Evolutionary conservation across 768 basidiomycete species (phyloP).

Genomic region (Leccinum obscurum): DNA sequence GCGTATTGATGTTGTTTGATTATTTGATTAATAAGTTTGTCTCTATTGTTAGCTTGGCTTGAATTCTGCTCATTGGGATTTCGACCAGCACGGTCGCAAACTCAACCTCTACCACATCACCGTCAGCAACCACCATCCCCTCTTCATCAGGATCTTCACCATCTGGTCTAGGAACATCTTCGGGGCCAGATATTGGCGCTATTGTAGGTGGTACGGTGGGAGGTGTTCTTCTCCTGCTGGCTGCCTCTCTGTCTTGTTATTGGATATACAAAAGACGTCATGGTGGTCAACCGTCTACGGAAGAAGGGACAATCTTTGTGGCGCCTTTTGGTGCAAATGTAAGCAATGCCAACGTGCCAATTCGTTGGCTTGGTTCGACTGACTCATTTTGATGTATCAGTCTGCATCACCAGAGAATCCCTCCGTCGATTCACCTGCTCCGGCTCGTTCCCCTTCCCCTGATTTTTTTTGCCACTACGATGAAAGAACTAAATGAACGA

Average conservation of each 20-base stretch:
- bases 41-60: not conserved
- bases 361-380: not conserved
- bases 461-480: not conserved
- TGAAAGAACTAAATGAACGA: not conserved
- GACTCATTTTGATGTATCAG: not conserved
- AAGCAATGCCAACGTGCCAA: not conserved
- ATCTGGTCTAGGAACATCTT: not conserved
- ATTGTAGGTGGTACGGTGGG: slow-evolving; percentile 15
- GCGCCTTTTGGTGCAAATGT: not conserved
- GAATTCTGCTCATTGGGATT: not conserved
- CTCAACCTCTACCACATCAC: not conserved
- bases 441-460: not conserved
- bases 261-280: not conserved
- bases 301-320: not conserved
- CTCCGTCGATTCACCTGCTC: not conserved
- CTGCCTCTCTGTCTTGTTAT: not conserved
- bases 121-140: not conserved
- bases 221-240: not conserved
- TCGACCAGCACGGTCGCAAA: slow-evolving; percentile 1
- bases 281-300: not conserved
- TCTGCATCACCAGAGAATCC: not conserved
- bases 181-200: not conserved
- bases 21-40: slow-evolving; percentile 22
- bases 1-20: slow-evolving; percentile 16
- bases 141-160: not conserved